phyloP scores from a whole-genome alignment of 2,329 filamentous ascomycete genomes.

The Claviceps pazoutovae region DNA sequence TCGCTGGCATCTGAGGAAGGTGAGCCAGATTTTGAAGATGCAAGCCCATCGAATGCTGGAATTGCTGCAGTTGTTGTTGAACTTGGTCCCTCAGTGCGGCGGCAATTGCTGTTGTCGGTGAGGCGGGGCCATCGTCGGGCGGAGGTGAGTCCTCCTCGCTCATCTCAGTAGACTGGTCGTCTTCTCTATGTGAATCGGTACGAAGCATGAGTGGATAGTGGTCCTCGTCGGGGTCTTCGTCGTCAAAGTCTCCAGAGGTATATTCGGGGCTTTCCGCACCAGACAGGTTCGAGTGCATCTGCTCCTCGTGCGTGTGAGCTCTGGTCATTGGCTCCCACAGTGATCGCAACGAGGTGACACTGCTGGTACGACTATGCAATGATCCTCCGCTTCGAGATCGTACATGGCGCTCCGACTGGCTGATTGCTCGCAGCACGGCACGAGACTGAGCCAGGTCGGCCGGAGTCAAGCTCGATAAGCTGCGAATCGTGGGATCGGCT shows the following conservation, averaged over 20 bases:
- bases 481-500: constrained; percentile 57
- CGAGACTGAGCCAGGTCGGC: constrained; percentile 56
- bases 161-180: constrained; percentile 19
- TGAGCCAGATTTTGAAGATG: constrained; percentile 44
- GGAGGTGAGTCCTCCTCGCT: constrained; percentile 26
- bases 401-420: constrained; percentile 45
- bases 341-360: constrained; percentile 51
- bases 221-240: constrained; percentile 26
- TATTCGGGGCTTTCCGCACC: constrained; percentile 31
- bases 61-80: constrained; percentile 58
- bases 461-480: constrained; percentile 54
- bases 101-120: constrained; percentile 48
- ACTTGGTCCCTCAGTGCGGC: constrained; percentile 62
- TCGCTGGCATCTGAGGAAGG: constrained; percentile 39
- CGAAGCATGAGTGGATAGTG: constrained; percentile 23
- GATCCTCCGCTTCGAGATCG: constrained; percentile 53
- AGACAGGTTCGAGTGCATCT: constrained; percentile 25
- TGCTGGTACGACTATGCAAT: constrained; percentile 48
- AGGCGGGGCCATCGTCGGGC: constrained; percentile 24
- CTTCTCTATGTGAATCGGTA: constrained; percentile 14
- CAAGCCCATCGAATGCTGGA: constrained; percentile 57
- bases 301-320: constrained; percentile 19
- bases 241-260: constrained; percentile 29
- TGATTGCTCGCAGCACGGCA: constrained; percentile 48
- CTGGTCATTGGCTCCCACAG: constrained; percentile 44